Evolutionary conservation across 257 asterid species (phyloP), one percentile per base, ranked within the genome.

Genomic region (Eustoma russellianum): DNA sequence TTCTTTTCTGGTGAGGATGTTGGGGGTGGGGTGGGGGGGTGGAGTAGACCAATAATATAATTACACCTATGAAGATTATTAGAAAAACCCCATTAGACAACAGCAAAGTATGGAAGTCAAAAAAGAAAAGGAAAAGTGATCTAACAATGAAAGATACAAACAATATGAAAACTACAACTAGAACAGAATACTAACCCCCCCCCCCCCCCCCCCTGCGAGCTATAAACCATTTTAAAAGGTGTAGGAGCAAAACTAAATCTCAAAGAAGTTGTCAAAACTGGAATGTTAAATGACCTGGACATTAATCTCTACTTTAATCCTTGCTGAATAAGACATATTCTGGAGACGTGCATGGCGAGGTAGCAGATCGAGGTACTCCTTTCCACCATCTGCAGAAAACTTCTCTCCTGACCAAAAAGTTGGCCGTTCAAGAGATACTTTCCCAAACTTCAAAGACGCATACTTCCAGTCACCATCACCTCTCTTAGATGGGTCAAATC

Each of bases 291-390:
- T 46, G 17, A 85, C 98, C 95, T 83, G 67, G 53, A 92, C 61
- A 68, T 52, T 77, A 60, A 82, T 61, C 64, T 88, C 76, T 19
- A 85, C 93, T 46, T 47, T 72, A 46, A 92, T 85, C 77, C 70
- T 83, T 35, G 97, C 64, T 8, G 98, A 67, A 64, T 92, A 92
- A 6, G 97, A 82, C 95, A 85, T 85, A 68, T 85, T 82, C 70
- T 83, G 95, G 52, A 92, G 93, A 61, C 92, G 95, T 15, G 97
- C 98, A 70, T 92, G 95, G 30, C 93, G 64, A 14, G 98, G 98
- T 41, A 53, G 66, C 79, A 88, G 62, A 3, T 73, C 65, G 72
- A 81, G 47, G 50, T 52, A 63, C 54, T 68, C 79, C 43, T 74
- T 67, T 14, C 74, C 81, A 17, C 84, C 79, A 2, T 88, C 93